Percentiles rank a stretch among this genome's conserved stretches.
Conservation (phyloP, 2,329 filamentous ascomycete species). For the Fusarium redolens region DNA sequence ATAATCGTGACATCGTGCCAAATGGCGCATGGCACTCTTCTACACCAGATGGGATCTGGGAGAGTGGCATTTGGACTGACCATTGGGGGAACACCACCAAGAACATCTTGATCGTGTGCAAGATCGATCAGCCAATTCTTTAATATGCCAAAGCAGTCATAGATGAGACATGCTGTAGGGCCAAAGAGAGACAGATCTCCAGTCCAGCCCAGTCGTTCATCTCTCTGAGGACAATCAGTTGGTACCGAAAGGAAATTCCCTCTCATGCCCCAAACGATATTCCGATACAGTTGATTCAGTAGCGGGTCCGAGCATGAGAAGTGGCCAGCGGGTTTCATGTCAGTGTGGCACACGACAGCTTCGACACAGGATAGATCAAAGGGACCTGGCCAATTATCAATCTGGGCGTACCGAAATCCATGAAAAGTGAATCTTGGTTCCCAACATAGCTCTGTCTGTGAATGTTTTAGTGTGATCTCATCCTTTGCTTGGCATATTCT, state of each 20-base stretch:
- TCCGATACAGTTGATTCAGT: conserved; percentile 66
- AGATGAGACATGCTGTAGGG: conserved; percentile 63
- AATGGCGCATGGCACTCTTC: conserved; percentile 44
- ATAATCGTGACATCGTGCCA: conserved; percentile 57
- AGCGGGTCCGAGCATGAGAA: conserved; percentile 63
- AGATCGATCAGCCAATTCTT: conserved; percentile 39
- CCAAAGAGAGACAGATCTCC: conserved; percentile 62
- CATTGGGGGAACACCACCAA: conserved; percentile 20
- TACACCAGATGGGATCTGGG: conserved; percentile 6
- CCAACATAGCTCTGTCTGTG: conserved; percentile 47
- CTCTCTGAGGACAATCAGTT: conserved; percentile 67
- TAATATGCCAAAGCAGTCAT: conserved; percentile 62
- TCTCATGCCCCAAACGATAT: conserved; percentile 65
- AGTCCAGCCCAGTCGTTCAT: conserved; percentile 65
- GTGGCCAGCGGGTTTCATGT: conserved; percentile 61
- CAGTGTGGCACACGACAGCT: conserved; percentile 58
- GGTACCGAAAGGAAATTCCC: conserved; percentile 68
- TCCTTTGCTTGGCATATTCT: conserved; percentile 30
- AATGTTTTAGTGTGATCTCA: conserved; percentile 2
- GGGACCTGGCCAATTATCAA: conserved; percentile 54
- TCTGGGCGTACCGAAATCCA: conserved; percentile 64
- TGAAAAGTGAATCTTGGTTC: conserved; percentile 65
- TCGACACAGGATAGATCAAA: conserved; percentile 24
- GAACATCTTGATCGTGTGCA: conserved; percentile 10
- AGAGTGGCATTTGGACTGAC: conserved; percentile 22